Percentiles rank a stretch among this genome's conserved stretches.
phyloP scores from a whole-genome alignment of 2,329 filamentous ascomycete genomes.

The Fusarium equiseti region DNA sequence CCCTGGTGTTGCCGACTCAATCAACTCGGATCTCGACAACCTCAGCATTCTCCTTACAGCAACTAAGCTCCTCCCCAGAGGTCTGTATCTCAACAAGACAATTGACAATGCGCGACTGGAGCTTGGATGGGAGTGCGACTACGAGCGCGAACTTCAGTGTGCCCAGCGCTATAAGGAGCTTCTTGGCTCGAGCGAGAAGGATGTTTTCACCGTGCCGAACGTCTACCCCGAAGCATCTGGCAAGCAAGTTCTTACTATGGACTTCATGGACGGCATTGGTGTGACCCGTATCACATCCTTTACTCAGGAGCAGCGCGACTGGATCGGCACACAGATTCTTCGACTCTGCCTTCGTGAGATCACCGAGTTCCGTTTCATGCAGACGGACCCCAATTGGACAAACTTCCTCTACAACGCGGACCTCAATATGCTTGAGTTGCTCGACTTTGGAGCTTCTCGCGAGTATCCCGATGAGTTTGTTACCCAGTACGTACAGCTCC shows the following conservation, averaged over 20 bases:
- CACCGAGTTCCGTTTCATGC: constrained; percentile 96
- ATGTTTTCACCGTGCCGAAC: constrained; percentile 82
- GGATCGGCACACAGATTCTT: constrained; percentile 95
- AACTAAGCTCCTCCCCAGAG: constrained; percentile 88
- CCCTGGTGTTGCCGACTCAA: constrained; percentile 93
- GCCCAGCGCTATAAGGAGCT: constrained; percentile 81
- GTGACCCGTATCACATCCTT: constrained; percentile 85
- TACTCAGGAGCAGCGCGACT: constrained; percentile 87
- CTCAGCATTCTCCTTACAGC: constrained; percentile 90
- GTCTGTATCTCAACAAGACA: constrained; percentile 94
- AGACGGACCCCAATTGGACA: constrained; percentile 99
- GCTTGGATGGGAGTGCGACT: constrained; percentile 97
- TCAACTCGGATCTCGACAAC: constrained; percentile 96
- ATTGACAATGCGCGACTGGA: constrained; percentile 95
- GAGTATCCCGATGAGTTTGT: constrained; percentile 88
- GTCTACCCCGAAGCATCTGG: constrained; percentile 85
- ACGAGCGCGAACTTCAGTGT: constrained; percentile 86
- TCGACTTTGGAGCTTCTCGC: constrained; percentile 94
- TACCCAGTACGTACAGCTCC: constrained; percentile 79
- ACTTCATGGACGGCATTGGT: constrained; percentile 86
- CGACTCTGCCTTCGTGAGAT: constrained; percentile 94
- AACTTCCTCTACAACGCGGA: constrained; percentile 92
- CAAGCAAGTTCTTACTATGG: constrained; percentile 90
- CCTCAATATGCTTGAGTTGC: constrained; percentile 81
- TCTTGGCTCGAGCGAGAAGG: constrained; percentile 69